Conservation (phyloP, 495 filamentous ascomycete species). For the Podospora fimiseda region DNA sequence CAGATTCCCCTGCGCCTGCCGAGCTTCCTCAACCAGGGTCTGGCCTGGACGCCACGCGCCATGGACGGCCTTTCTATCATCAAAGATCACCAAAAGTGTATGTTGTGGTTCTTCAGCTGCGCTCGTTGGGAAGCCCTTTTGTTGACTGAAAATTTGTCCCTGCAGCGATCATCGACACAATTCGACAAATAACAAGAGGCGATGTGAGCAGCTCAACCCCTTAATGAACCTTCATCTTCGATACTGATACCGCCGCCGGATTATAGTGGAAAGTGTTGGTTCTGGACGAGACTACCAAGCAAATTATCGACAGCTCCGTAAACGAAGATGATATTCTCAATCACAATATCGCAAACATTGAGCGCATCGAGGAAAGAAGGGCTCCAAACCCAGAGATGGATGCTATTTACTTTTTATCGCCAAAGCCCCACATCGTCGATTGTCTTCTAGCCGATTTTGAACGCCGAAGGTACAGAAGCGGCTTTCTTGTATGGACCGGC, state of each 20-base stretch:
- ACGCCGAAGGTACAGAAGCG: constrained; percentile 64
- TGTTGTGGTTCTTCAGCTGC: background rate
- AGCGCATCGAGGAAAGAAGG: constrained; percentile 80
- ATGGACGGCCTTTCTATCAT: constrained; percentile 33
- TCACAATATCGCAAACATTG: constrained; percentile 92
- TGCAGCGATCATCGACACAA: constrained; percentile 42
- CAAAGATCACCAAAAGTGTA: constrained; percentile 32
- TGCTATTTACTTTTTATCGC: constrained; percentile 85
- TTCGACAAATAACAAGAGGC: constrained; percentile 48
- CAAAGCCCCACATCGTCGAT: constrained; percentile 78
- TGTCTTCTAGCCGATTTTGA: constrained; percentile 91
- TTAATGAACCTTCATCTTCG: too few relatives aligned
- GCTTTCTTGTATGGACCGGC: constrained; percentile 77
- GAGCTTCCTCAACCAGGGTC: constrained; percentile 10
- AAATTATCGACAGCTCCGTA: constrained; percentile 77
- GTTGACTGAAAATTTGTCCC: background rate
- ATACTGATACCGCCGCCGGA: constrained; percentile 11
- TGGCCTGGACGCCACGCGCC: constrained; percentile 11
- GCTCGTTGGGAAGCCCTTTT: background rate
- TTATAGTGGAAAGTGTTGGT: constrained; percentile 91
- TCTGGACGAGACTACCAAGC: constrained; percentile 70
- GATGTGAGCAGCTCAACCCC: constrained; percentile 38
- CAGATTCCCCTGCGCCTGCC: background rate
- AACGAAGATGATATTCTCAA: constrained; percentile 95
- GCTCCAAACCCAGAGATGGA: constrained; percentile 79